These are phyloP conservation scores for Cyberlindnera nakhonratchasimensis DNA, from an alignment of 805 yeast species.

Conservation along the genomic window DNA sequence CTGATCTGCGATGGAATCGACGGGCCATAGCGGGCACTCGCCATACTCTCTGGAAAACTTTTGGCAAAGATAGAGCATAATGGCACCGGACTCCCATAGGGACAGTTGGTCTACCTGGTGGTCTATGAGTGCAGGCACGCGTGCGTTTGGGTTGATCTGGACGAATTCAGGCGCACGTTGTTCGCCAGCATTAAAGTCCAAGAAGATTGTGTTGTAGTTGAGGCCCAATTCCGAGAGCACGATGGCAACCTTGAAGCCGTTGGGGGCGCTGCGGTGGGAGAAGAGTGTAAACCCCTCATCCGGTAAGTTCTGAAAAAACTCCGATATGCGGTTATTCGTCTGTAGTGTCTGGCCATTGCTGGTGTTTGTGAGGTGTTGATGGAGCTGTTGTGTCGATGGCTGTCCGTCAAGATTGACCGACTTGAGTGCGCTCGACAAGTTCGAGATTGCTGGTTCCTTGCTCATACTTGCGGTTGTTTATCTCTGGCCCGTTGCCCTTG, in stretches of 20 bases:
- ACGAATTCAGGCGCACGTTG: constrained; percentile 93
- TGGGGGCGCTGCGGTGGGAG: constrained; percentile 87
- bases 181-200: constrained; percentile 86
- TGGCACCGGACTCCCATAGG: constrained; percentile 95
- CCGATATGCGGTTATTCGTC: constrained; percentile 57
- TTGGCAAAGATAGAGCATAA: constrained; percentile 75
- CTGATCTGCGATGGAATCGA: constrained; percentile 65
- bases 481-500: background rate
- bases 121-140: constrained; percentile 93
- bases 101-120: constrained; percentile 77
- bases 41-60: constrained; percentile 58
- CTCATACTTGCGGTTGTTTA: constrained; percentile 2
- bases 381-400: constrained; percentile 8
- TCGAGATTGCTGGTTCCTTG: constrained; percentile 33
- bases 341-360: constrained; percentile 25
- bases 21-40: constrained; percentile 79
- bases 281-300: constrained; percentile 78
- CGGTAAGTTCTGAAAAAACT: constrained; percentile 75
- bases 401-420: constrained; percentile 29
- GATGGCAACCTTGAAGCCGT: constrained; percentile 94
- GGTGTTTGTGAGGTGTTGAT: constrained; percentile 13
- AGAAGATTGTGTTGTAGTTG: constrained; percentile 73
- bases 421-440: constrained; percentile 38
- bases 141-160: constrained; percentile 90
- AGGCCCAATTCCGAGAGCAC: constrained; percentile 79